A percentile compares a stretch with the other conserved stretches of the same genome.
phyloP scores from a whole-genome alignment of 176 grass and related monocot species.

The Bonia amplexicaulis region DNA sequence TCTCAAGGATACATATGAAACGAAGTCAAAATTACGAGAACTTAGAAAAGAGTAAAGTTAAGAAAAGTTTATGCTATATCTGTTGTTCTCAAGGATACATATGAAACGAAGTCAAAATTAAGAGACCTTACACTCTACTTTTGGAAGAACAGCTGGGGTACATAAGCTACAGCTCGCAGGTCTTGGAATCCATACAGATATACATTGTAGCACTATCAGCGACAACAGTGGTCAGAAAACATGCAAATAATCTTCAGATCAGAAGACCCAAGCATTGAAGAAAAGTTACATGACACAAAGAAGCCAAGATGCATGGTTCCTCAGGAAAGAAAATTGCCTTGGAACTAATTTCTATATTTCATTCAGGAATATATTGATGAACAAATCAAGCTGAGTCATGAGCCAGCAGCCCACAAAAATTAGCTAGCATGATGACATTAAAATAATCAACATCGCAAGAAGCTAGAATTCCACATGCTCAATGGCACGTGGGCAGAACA shows the following conservation, averaged over 20 bases:
- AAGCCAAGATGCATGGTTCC: constrained; percentile 5
- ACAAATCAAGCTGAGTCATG: not conserved
- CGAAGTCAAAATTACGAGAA: not conserved
- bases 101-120: not conserved
- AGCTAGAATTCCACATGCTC: not conserved
- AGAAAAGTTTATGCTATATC: not conserved
- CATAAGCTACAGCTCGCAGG: constrained; percentile 5
- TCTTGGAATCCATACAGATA: not conserved
- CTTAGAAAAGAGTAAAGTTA: not conserved
- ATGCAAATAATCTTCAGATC: not conserved
- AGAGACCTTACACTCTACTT: not conserved
- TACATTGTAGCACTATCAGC: not conserved
- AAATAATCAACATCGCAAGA: not conserved
- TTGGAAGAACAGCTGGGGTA: not conserved
- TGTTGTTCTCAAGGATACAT: not conserved
- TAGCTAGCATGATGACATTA: not conserved
- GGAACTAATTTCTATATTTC: constrained; percentile 1
- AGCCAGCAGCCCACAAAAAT: not conserved
- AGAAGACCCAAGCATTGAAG: not conserved
- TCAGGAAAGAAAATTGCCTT: not conserved
- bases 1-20: not conserved
- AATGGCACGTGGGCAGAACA: not conserved
- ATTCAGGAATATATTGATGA: not conserved
- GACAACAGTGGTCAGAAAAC: not conserved
- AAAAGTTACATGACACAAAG: not conserved